Evolutionary conservation across 192 early-diverging fungal genomes (phyloP).

Genomic region (Powellomyces hirtus): DNA sequence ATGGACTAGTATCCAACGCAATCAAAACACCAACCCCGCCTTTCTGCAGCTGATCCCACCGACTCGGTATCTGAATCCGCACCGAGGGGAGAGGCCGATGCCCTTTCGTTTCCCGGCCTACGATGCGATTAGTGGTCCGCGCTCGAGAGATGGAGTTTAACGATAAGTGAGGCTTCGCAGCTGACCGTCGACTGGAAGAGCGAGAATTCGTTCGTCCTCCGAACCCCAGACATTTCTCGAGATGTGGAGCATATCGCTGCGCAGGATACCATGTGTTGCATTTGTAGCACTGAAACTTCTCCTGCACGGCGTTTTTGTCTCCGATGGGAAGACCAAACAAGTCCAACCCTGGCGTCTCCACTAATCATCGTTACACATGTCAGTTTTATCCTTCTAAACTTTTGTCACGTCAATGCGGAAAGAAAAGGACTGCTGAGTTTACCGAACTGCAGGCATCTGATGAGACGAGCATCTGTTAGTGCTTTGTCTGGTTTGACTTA

Average conservation of each 20-base stretch:
- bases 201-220: conserved; percentile 62
- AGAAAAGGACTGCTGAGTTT: too few relatives aligned
- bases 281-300: conserved; percentile 75
- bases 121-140: neutral
- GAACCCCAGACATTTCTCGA: conserved; percentile 90
- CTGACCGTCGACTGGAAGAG: conserved; percentile 55
- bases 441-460: conserved; percentile 57
- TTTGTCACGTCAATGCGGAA: too few relatives aligned
- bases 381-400: too few relatives aligned
- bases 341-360: conserved; percentile 37
- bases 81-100: conserved; percentile 23
- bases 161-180: neutral
- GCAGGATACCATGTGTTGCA: conserved; percentile 77
- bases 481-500: neutral
- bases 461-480: neutral
- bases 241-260: conserved; percentile 84
- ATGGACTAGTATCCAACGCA: neutral
- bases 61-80: conserved; percentile 38
- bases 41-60: neutral
- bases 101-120: conserved; percentile 11
- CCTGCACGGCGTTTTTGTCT: conserved; percentile 42
- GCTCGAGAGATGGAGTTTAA: neutral
- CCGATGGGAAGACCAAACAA: conserved; percentile 60
- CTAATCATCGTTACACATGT: too few relatives aligned
- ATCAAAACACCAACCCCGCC: neutral